Evolutionary conservation across 768 basidiomycete species (phyloP).

Genomic region (Serendipita sp.): DNA sequence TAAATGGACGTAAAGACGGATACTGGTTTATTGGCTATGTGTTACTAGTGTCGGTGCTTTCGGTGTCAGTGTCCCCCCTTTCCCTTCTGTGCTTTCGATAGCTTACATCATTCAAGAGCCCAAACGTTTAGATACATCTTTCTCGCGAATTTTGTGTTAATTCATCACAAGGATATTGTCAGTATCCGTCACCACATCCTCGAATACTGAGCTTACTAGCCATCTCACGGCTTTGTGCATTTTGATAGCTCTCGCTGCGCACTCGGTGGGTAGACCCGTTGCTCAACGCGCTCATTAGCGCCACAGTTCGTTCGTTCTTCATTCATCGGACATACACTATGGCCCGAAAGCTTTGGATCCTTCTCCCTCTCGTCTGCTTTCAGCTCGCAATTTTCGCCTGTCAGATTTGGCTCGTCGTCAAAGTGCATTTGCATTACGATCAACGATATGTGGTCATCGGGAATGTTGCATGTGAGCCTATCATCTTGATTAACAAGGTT

Average conservation of each 20-base stretch:
- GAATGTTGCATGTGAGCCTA: background rate
- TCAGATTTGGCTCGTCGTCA: background rate
- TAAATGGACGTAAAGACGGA: background rate
- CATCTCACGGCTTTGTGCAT: background rate
- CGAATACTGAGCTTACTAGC: background rate
- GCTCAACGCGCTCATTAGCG: background rate
- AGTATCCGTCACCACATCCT: background rate
- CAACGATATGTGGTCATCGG: background rate
- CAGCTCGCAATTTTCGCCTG: background rate
- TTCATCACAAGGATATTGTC: background rate
- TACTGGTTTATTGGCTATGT: background rate
- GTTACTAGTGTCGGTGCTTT: background rate
- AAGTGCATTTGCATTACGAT: background rate
- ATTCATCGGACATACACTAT: background rate
- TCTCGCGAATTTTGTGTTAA: background rate
- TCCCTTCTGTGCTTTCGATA: background rate
- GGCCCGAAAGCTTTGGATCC: background rate
- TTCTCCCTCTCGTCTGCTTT: background rate
- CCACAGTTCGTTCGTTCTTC: background rate
- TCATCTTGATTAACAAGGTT: background rate
- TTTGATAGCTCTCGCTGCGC: background rate
- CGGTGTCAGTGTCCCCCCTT: background rate
- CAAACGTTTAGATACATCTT: background rate
- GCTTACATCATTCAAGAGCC: background rate
- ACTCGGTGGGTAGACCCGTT: background rate